phyloP scores from a whole-genome alignment of 176 grass and related monocot species.

The Dactylis glomerata region DNA sequence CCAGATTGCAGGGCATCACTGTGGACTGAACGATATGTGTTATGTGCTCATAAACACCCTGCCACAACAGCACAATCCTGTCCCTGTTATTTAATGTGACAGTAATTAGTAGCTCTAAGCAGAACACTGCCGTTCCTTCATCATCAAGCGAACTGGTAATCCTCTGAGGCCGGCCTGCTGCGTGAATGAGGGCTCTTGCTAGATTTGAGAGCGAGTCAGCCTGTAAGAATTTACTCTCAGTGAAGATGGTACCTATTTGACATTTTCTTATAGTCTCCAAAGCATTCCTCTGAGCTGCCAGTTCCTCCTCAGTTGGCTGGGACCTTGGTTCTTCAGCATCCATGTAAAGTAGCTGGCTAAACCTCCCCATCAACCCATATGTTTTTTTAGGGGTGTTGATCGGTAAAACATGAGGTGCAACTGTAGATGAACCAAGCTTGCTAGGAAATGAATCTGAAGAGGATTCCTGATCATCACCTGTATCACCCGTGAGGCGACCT shows the following conservation, averaged over 20 bases:
- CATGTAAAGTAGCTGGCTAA: not conserved
- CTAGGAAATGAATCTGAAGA: not conserved
- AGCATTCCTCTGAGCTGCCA: constrained; percentile 2
- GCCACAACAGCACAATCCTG: constrained; percentile 56
- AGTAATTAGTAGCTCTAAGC: constrained; percentile 75
- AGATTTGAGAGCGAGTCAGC: constrained; percentile 64
- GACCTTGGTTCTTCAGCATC: not conserved
- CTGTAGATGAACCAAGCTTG: not conserved
- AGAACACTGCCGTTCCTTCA: constrained; percentile 76
- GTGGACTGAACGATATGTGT: constrained; percentile 88
- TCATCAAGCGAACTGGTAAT: constrained; percentile 59
- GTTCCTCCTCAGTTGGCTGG: constrained; percentile 13
- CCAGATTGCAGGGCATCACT: constrained; percentile 88
- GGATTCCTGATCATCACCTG: not conserved
- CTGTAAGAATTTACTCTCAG: not conserved
- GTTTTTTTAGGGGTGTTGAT: not conserved
- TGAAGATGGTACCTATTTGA: constrained; percentile 13
- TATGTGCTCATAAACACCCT: constrained; percentile 86
- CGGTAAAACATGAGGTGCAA: not conserved
- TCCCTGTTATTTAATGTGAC: constrained; percentile 73
- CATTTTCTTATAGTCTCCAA: not conserved
- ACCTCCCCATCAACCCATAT: constrained; percentile 12
- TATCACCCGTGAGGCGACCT: not conserved
- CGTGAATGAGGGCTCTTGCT: constrained; percentile 66
- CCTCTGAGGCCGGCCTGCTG: constrained; percentile 39